phyloP scores from a whole-genome alignment of 441 rosid genomes.

The Gossypium laxum region DNA sequence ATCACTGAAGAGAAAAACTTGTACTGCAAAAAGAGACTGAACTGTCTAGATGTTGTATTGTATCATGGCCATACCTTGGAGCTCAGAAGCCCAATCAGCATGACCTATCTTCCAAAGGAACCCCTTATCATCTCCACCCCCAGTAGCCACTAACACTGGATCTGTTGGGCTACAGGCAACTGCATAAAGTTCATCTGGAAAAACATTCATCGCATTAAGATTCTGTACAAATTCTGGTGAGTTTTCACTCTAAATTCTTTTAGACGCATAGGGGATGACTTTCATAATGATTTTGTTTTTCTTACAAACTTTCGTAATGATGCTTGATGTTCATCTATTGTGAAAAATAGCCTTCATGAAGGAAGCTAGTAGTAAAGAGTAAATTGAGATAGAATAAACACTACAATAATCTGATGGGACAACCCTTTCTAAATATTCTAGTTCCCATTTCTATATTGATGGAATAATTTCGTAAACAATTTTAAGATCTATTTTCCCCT shows the following conservation, averaged over 20 bases:
- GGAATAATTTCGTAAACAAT: neutral
- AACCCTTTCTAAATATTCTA: neutral
- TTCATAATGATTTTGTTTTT: neutral
- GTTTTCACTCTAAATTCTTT: neutral
- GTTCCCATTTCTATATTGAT: neutral
- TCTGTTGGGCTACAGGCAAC: conserved; percentile 72
- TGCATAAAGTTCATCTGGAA: conserved; percentile 58
- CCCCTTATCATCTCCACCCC: conserved; percentile 81
- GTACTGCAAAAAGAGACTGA: neutral
- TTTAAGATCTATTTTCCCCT: neutral
- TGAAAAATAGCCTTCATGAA: neutral
- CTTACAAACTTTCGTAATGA: neutral
- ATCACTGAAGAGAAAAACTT: neutral
- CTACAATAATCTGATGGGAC: neutral
- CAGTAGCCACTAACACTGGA: conserved; percentile 72
- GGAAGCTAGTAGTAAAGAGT: neutral
- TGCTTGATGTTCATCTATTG: neutral
- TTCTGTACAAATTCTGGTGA: neutral
- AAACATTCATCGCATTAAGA: neutral
- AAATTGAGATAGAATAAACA: neutral
- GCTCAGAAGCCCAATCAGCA: conserved; percentile 79
- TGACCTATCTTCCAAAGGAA: conserved; percentile 74
- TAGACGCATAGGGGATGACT: neutral
- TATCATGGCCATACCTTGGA: conserved; percentile 30
- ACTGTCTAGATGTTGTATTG: neutral